Evolutionary conservation across 495 filamentous ascomycete species (phyloP).

Genomic region (Cetradonia linearis): DNA sequence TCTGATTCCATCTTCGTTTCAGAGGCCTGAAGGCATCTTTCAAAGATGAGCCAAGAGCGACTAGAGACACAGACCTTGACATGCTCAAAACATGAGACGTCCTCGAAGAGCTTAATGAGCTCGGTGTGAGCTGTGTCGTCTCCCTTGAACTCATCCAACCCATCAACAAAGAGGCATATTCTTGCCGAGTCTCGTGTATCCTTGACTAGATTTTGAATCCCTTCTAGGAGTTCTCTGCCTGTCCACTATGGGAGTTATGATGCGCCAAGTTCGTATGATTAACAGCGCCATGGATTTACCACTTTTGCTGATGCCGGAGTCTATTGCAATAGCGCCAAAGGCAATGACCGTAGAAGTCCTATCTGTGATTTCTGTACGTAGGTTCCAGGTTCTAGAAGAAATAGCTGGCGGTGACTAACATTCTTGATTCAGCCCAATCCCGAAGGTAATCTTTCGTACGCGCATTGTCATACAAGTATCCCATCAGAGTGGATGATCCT

Average conservation of each 20-base stretch:
- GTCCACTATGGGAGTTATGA: not conserved
- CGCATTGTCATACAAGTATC: constrained; percentile 26
- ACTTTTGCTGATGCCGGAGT: constrained; percentile 27
- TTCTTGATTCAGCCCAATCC: constrained; percentile 28
- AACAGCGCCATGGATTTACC: constrained; percentile 10
- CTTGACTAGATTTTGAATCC: not conserved
- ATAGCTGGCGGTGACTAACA: constrained; percentile 30
- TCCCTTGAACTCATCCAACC: constrained; percentile 35
- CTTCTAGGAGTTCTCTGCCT: not conserved
- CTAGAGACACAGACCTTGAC: constrained; percentile 44
- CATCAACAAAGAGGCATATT: constrained; percentile 42
- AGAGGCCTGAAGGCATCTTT: constrained; percentile 30
- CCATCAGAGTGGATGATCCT: constrained; percentile 39
- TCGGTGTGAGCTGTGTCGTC: not conserved
- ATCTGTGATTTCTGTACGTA: constrained; percentile 32
- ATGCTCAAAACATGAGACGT: constrained; percentile 16
- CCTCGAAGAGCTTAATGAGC: constrained; percentile 22
- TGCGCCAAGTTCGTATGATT: not conserved
- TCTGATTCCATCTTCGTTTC: constrained; percentile 10
- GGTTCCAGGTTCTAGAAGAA: constrained; percentile 38
- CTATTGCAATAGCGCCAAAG: constrained; percentile 31
- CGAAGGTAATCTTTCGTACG: constrained; percentile 19
- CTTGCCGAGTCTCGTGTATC: not conserved
- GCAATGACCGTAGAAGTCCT: constrained; percentile 34
- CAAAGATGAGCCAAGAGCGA: constrained; percentile 38